Conservation (phyloP, 805 yeast genomes). For the Zygotorulaspora florentina region DNA sequence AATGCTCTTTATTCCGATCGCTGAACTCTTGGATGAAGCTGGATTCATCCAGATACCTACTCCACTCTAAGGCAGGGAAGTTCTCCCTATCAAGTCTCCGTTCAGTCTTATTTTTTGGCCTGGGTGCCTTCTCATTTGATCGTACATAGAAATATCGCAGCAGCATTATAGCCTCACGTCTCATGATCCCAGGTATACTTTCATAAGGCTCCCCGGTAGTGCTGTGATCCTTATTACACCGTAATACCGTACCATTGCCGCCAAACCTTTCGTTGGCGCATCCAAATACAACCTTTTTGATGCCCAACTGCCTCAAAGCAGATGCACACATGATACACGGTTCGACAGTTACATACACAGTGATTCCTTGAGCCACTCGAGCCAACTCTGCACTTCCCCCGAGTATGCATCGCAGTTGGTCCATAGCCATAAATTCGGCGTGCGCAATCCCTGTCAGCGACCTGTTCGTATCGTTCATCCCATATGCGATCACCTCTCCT, state of each 20-base stretch:
- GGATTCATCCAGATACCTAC: conserved; percentile 45
- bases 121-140: conserved; percentile 84
- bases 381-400: conserved; percentile 23
- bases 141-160: conserved; percentile 78
- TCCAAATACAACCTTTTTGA: conserved; percentile 75
- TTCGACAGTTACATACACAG: conserved; percentile 89
- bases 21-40: conserved; percentile 42
- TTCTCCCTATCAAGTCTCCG: conserved; percentile 52
- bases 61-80: conserved; percentile 60
- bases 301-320: conserved; percentile 75
- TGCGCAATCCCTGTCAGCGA: conserved; percentile 85
- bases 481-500: conserved; percentile 58
- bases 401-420: conserved; percentile 40
- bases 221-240: conserved; percentile 45
- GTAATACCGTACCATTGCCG: conserved; percentile 85
- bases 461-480: conserved; percentile 82
- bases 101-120: conserved; percentile 67
- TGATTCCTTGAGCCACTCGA: conserved; percentile 49
- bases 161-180: conserved; percentile 79
- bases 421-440: conserved; percentile 86
- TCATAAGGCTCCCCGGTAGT: conserved; percentile 36
- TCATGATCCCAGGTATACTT: conserved; percentile 70
- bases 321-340: conserved; percentile 99
- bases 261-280: conserved; percentile 96
- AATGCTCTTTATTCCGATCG: conserved; percentile 10